Evolutionary conservation across 371 early-diverging fungal genomes (phyloP), one percentile per base, ranked within the genome.

Genomic region (Mucor mucedo): DNA sequence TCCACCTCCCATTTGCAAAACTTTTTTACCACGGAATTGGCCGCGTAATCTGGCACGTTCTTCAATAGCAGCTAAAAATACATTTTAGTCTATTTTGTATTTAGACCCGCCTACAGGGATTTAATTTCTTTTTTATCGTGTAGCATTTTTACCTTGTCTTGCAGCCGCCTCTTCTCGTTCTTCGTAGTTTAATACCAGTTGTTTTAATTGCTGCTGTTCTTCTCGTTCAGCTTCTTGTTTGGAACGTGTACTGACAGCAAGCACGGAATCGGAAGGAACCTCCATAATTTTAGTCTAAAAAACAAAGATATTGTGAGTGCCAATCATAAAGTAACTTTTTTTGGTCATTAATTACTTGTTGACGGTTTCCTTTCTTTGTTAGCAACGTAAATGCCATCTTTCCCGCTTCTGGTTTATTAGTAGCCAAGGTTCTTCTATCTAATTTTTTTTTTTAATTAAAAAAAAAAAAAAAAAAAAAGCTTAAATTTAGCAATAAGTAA

Each of bases 301-400:
- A 42, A 27, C 27, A 16, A 52, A 32, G 33, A 62, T 29, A 30
- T 41, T 21, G 8, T 27, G 47, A 21, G n/a, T 21, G 21, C 21
- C 27, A 47, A 5, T 47, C 21, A 1, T 5, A 1, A 21, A 3
- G 30, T 66, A 21, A 35, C 53, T 44, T 1, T 30, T 29, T 53
- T 52, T 52, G 28, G 5, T 38, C 67, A n/a, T 13, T 11, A 13
- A 21, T 53, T 66, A 89, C 89, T 76, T 93, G 93, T 61, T 95
- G 95, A 73, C 93, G 93, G 75, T 93, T 95, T 57, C 95, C 95
- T 73, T 91, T 91, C 76, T 95, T 95, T 29, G 95, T 93, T 61
- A 98, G 77, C 32, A 97, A 73, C 0, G 94, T 91, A 71, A 97
- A 97, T 10, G 91, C 83, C 65, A 96, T 94, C 29, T 85, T 84